Base-by-base conservation (phyloP, 495 filamentous ascomycete genomes). In the Xylaria flabelliformis region DNA sequence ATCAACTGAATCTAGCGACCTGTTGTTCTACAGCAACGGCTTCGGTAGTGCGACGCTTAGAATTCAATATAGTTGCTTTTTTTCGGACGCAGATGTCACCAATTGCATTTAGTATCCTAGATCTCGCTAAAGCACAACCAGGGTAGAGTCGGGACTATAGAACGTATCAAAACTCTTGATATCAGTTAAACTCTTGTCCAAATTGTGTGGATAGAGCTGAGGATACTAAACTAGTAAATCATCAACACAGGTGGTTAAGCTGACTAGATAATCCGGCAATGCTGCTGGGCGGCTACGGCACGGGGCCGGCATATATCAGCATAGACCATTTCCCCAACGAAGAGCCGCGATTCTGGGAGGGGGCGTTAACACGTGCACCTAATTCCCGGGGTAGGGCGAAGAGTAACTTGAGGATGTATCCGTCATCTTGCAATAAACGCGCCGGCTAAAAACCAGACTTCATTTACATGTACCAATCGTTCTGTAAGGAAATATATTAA, bases 401-500 rank as follows among this genome's bases (percentile, higher is more conserved):
- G 7, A 29, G 64, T 32, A 51, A 9, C 15, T 44, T 66, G 21
- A 4, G 32, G 15, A 19, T 7, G n/a, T n/a, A 55, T 67, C n/a
- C 29, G 48, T 19, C 65, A 42, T 36, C n/a, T 21, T 17, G 10
- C 36, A 39, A 6, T 39, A 39, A 56, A 41, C 1, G n/a, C 26
- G 50, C 36, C 65, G 65, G 65, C 65, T 67, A 67, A 67, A 26
- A 21, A 17, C 65, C 19, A 21, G 8, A 6, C n/a, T 24, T 29
- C 65, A 44, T 55, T 44, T 67, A 44, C 10, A 67, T 36, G 21
- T 36, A 56, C 65, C 65, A 67, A 67, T 67, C 50, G 21, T 42
- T 29, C n/a, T 32, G 32, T 4, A 42, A 17, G 10, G 56, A 24
- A n/a, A 56, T 67, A 67, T 67, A 67, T 56, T 55, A 19, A 12